These are phyloP conservation scores for Monosporascus sp. DNA, from an alignment of 2,329 filamentous ascomycete genomes.

Conservation along the genomic window DNA sequence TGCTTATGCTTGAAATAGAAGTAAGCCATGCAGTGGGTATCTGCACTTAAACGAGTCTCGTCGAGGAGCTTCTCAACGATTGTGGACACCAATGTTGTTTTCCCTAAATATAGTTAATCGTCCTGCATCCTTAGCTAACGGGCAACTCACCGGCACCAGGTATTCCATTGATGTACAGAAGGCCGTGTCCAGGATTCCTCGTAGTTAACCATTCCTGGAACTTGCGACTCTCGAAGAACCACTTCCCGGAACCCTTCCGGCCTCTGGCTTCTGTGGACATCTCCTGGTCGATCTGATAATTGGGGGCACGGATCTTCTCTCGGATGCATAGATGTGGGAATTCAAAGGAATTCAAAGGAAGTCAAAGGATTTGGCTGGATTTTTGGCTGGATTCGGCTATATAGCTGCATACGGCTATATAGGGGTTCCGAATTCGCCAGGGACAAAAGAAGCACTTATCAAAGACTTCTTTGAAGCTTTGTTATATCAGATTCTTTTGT, in stretches of 20 bases:
- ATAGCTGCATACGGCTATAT: no score
- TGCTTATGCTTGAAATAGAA: conserved; percentile 8
- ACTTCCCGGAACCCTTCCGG: neutral
- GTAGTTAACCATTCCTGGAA: conserved; percentile 1
- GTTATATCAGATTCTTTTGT: no score
- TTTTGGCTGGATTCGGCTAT: no score
- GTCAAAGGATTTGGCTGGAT: no score
- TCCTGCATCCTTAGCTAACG: neutral
- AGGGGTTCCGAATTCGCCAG: no score
- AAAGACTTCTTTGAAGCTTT: no score
- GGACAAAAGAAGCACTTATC: no score
- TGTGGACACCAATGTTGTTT: neutral
- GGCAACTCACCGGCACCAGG: neutral
- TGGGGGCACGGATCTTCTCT: conserved; percentile 3
- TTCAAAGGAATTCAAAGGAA: no score
- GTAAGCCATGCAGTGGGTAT: conserved; percentile 2
- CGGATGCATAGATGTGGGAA: no score
- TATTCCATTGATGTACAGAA: neutral
- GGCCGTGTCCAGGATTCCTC: neutral
- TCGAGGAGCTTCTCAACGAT: neutral
- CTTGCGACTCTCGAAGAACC: conserved; percentile 3
- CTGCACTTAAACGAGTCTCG: neutral
- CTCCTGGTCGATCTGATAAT: conserved; percentile 5
- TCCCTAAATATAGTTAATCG: neutral
- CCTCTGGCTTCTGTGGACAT: conserved; percentile 3